Percentiles rank a stretch among this genome's conserved stretches.
phyloP scores from a whole-genome alignment of 257 asterid species.

The Solanum peruvianum region DNA sequence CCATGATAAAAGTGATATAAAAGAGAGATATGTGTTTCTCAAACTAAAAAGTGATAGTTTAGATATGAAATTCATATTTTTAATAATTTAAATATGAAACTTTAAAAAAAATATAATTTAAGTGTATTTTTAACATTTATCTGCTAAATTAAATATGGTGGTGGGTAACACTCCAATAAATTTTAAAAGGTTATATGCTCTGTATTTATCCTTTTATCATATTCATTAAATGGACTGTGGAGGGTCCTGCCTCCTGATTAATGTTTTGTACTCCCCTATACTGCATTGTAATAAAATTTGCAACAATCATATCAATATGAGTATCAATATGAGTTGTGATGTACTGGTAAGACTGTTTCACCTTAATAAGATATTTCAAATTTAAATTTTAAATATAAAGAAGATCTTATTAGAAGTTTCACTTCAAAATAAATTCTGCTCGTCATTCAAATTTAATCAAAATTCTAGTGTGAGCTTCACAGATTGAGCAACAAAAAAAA shows the following conservation, averaged over 20 bases:
- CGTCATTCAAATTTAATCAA: too few relatives aligned
- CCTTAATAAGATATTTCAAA: accelerated
- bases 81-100: too few relatives aligned
- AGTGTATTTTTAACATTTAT: accelerated
- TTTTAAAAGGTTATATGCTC: neutral
- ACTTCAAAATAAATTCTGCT: accelerated
- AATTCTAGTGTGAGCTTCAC: too few relatives aligned
- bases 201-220: neutral
- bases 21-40: too few relatives aligned
- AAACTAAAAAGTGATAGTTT: too few relatives aligned
- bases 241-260: neutral
- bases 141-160: neutral
- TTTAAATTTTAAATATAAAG: accelerated
- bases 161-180: neutral
- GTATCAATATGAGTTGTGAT: too few relatives aligned
- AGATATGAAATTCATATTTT: too few relatives aligned
- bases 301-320: neutral
- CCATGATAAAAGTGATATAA: too few relatives aligned
- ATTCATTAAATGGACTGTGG: neutral
- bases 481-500: neutral
- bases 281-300: neutral
- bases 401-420: too few relatives aligned
- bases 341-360: accelerated
- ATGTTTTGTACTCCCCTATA: neutral
- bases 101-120: too few relatives aligned